Base-by-base conservation (phyloP, 2,329 filamentous ascomycete genomes). In the Colletotrichum sp. region DNA sequence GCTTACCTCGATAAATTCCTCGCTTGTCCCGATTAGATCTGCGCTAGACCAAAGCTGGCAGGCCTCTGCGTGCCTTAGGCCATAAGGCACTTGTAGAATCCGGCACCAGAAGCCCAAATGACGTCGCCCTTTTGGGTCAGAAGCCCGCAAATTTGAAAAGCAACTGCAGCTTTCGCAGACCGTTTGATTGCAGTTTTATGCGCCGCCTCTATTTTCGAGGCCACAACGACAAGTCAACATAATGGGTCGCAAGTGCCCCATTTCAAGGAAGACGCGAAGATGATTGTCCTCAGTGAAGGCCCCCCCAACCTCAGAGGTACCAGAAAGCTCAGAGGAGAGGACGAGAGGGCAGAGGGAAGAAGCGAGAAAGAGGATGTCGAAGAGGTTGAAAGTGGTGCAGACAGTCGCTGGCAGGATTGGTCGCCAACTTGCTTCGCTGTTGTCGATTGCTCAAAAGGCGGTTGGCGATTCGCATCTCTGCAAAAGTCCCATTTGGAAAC, bases 171-270 rank as follows among this genome's bases (percentile, higher is more conserved):
- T 27, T 44, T 19, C 8, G 15, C n/a, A 13, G 16, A 8, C 22
- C 22, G n/a, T 74, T 66, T 76, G 64, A 72, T 72, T 72, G 57
- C 63, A 57, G 25, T 25, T 27, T 49, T 22, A 76, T 76, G 69
- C 73, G 63, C 69, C 64, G 27, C 27, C 59, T 22, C 22, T 19
- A 16, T 34, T 16, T 27, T 5, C 62, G 22, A 29, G n/a, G 19
- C 15, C 12, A 39, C 13, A 27, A 59, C 55, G 15, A 30, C 55
- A 59, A n/a, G 29, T 64, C 15, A 30, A 70, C 16, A 49, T 9
- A 4, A 49, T 62, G 22, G n/a, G 30, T n/a, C 30, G 27, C 55
- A 27, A 59, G 22, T 30, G 22, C 9, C 9, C 25, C 55, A 12
- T 52, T 11, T 8, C 44, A 22, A 52, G 44, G 39, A 49, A 49